These are phyloP conservation scores for Flaveria trinervia DNA, from an alignment of 129 eudicot species.

Conservation along the genomic window DNA sequence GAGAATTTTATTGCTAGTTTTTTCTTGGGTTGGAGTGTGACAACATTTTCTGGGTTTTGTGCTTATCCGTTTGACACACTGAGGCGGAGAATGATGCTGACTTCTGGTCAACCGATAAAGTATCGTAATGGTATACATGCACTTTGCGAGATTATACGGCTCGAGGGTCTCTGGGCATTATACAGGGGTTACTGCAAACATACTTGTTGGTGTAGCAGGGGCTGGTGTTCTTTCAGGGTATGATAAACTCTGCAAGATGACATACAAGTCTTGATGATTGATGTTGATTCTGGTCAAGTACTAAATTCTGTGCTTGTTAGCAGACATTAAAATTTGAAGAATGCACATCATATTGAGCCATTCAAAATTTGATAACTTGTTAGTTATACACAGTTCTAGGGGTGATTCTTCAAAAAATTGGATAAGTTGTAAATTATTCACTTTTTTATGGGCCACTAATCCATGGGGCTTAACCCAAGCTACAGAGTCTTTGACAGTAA, in stretches of 20 bases:
- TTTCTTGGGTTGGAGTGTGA: slow-evolving; percentile 89
- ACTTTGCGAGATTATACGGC: slow-evolving; percentile 65
- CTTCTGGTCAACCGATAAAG: slow-evolving; percentile 84
- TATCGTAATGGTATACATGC: slow-evolving; percentile 73
- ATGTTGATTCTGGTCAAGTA: slow-evolving; percentile 5
- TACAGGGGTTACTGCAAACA: slow-evolving; percentile 88
- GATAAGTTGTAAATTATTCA: no score
- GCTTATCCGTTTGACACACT: slow-evolving; percentile 97
- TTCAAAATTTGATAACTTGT: not conserved
- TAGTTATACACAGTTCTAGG: no score
- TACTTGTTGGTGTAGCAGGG: slow-evolving; percentile 96
- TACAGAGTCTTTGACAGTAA: no score
- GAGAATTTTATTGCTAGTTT: slow-evolving; percentile 85
- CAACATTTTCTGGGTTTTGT: slow-evolving; percentile 91
- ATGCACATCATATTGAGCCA: slow-evolving; percentile 12
- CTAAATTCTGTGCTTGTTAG: slow-evolving; percentile 6
- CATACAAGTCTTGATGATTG: slow-evolving; percentile 54
- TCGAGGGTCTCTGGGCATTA: slow-evolving; percentile 75
- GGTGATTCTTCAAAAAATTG: no score
- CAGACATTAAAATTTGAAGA: not conserved
- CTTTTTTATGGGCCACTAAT: no score
- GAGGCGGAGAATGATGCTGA: slow-evolving; percentile 95
- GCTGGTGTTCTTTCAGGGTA: slow-evolving; percentile 99
- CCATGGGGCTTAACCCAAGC: no score
- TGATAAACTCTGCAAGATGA: slow-evolving; percentile 63